Conservation (phyloP, 2,329 filamentous ascomycete species). For the Colletotrichum magnum region DNA sequence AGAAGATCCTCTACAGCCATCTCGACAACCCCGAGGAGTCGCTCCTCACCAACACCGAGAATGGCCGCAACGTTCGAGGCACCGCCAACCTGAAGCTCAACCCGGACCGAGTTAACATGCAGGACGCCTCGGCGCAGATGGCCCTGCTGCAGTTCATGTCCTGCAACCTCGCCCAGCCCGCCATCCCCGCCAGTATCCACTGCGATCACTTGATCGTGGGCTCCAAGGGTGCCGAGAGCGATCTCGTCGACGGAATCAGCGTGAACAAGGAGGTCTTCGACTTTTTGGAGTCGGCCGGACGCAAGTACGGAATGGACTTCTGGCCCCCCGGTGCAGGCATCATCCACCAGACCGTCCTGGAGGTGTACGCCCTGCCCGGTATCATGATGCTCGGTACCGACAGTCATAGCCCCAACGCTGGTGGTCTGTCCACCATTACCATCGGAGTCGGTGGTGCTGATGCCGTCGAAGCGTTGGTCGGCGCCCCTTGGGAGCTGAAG, state of each 20-base stretch:
- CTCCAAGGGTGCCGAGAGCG: slow-evolving; percentile 87
- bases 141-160: slow-evolving; percentile 98
- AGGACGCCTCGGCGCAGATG: slow-evolving; percentile 99
- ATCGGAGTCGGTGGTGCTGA: slow-evolving; percentile 98
- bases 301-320: slow-evolving; percentile 94
- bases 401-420: slow-evolving; percentile 97
- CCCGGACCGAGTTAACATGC: slow-evolving; percentile 98
- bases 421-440: slow-evolving; percentile 91
- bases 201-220: slow-evolving; percentile 99
- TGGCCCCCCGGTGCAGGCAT: slow-evolving; percentile 96
- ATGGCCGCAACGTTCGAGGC: slow-evolving; percentile 87
- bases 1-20: slow-evolving; percentile 99
- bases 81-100: slow-evolving; percentile 96
- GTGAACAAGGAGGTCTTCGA: slow-evolving; percentile 98
- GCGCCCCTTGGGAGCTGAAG: slow-evolving; percentile 97
- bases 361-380: slow-evolving; percentile 97
- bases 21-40: slow-evolving; percentile 91
- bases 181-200: slow-evolving; percentile 96
- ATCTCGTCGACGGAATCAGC: slow-evolving; percentile 87
- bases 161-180: slow-evolving; percentile 88
- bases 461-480: slow-evolving; percentile 95
- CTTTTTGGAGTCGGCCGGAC: slow-evolving; percentile 92
- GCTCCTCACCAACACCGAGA: slow-evolving; percentile 84
- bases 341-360: slow-evolving; percentile 97
- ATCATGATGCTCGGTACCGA: slow-evolving; percentile 99